Evolutionary conservation across 2,329 filamentous ascomycete genomes (phyloP), one percentile per base, ranked within the genome.

Genomic region (Hymenoscyphus occultus): DNA sequence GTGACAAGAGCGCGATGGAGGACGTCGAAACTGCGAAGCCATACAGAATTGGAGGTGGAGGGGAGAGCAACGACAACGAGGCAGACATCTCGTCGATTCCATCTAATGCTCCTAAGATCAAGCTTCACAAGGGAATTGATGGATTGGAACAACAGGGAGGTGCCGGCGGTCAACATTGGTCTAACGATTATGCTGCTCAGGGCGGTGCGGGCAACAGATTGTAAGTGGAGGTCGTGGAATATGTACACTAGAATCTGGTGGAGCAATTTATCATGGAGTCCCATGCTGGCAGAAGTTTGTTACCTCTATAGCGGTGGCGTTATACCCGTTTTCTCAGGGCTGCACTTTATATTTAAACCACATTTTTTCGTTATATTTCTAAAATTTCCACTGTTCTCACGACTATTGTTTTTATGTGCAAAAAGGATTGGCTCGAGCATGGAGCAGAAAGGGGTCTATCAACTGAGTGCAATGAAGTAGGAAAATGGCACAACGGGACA

Each of bases 91-190:
- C 51, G 22, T 61, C 63, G 12, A 62, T 56, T 48, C 67, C 57
- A 67, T n/a, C 56, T 59, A 22, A 45, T 61, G 57, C 59, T 42
- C 60, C 61, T 19, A 59, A 60, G 22, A 67, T 64, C n/a, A 57
- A 68, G 16, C 58, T 70, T 59, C 69, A 70, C 65, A 67, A 65
- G 28, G 68, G 70, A 16, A 56, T 68, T 39, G 68, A 65, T 31
- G 64, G 61, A 7, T 57, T 71, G 39, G 69, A 66, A 57, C 48
- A 54, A 54, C 48, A 19, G 4, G 59, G 59, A 5, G n/a, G 28
- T 39, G 66, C 67, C 22, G 59, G 64, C 45, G 62, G 57, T 16
- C 39, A 60, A 39, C 62, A 64, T 35, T 64, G 62, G 62, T 57
- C 48, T 22, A 60, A 64, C 7, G 62, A 64, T 32, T 60, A 64